phyloP scores from a whole-genome alignment of 2,329 filamentous ascomycete genomes.

The Stemphylium lycopersici region DNA sequence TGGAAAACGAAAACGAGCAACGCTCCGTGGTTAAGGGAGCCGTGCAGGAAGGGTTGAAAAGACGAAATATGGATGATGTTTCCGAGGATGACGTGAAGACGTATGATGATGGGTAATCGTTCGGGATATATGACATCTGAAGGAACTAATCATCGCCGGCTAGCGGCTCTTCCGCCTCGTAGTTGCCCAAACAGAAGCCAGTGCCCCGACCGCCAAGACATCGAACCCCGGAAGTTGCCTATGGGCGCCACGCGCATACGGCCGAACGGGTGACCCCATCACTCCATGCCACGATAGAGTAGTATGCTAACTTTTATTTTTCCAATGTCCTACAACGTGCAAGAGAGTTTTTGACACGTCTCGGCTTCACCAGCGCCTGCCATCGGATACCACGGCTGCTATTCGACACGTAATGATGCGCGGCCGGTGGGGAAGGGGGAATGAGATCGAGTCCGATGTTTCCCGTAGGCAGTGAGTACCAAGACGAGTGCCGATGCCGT shows the following conservation, averaged over 20 bases:
- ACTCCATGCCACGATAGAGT: neutral
- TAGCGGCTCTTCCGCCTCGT: constrained; percentile 25
- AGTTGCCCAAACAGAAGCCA: constrained; percentile 21
- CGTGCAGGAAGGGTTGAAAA: neutral
- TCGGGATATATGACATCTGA: constrained; percentile 23
- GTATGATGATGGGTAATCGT: constrained; percentile 8
- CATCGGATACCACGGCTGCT: neutral
- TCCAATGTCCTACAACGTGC: no score
- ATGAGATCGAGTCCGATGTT: constrained; percentile 10
- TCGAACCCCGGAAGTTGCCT: constrained; percentile 6
- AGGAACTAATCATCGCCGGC: constrained; percentile 18
- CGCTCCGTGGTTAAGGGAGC: no score
- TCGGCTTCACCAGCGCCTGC: neutral
- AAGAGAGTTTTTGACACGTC: no score
- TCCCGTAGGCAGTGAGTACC: constrained; percentile 5
- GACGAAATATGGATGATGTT: neutral
- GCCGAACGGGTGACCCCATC: neutral
- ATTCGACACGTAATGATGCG: constrained; percentile 4
- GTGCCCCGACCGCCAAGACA: constrained; percentile 24
- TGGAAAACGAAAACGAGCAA: no score
- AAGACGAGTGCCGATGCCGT: neutral
- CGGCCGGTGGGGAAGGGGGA: constrained; percentile 1
- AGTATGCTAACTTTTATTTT: no score
- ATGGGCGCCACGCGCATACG: constrained; percentile 17
- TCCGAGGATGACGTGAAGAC: constrained; percentile 23